Base-by-base conservation (phyloP, 495 filamentous ascomycete species). In the Tuber indicum region DNA sequence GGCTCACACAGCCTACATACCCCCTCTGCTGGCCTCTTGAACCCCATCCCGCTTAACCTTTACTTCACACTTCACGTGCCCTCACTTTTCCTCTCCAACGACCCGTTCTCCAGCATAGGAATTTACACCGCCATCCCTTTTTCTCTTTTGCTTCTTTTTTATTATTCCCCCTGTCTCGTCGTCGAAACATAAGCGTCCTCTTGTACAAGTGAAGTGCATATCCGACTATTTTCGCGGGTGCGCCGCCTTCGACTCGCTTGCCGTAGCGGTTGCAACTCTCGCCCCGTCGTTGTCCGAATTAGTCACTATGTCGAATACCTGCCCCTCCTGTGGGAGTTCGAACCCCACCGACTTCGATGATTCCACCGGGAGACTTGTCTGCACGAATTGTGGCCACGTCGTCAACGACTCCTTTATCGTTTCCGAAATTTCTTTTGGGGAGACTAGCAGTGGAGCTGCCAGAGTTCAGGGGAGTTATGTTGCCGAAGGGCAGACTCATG, bases 391-490 rank as follows among this genome's bases (percentile, higher is more conserved):
- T 86, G 94, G 94, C 87, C 90, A 89, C 42, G 89, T 95, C 75
- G 88, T 94, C 78, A 89, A 91, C 76, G 91, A 94, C 80, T 89
- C 90, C 77, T 92, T 96, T 79, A 97, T 98, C 75, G 94, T 98
- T 74, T 89, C 93, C 36, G 96, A 99, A 82, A 88, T 98, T 73
- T 90, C 90, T 8, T 99, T 98, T 81, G 94, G 94, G 72, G 94
- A 98, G 85, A 90, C 88, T 58, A 87, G 91, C 0, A 89, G 88
- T 41, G 96, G 96, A 80, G 94, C 93, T 72, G 94, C 95, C 45
- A 88, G 94, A n/a, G 92, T 97, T 16, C 93, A 97, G 83, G 96
- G 96, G 79, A 92, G 89, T 72, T 94, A 90, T 86, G 89, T 99
- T 72, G 92, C 91, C 58, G 93, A 93, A 76, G 91, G 92, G 84